These are phyloP conservation scores for Chaetomium fimeti DNA, from an alignment of 495 filamentous ascomycete species.

Conservation along the genomic window DNA sequence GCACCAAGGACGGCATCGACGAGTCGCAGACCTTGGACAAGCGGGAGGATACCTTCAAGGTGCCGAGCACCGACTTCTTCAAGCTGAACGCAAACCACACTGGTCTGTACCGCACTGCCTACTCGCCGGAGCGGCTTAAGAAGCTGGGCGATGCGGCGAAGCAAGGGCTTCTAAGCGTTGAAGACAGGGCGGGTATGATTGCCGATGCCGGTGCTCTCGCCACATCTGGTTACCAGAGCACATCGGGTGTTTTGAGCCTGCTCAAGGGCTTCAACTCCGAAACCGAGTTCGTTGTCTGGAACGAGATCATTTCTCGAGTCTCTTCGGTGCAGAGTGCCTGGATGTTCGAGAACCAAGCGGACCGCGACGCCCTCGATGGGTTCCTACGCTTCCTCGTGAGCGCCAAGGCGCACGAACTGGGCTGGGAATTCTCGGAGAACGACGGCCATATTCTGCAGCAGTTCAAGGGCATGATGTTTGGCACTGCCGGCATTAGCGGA, in stretches of 20 bases:
- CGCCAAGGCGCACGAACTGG: slow-evolving; percentile 75
- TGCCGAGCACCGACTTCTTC: slow-evolving; percentile 66
- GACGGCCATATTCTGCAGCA: slow-evolving; percentile 91
- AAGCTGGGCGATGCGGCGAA: slow-evolving; percentile 83
- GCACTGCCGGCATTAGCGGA: slow-evolving; percentile 62
- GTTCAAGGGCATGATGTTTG: slow-evolving; percentile 70
- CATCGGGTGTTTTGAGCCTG: slow-evolving; percentile 81
- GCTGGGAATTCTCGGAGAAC: slow-evolving; percentile 79
- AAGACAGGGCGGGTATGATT: slow-evolving; percentile 93
- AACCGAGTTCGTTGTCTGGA: slow-evolving; percentile 90
- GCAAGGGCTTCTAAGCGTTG: slow-evolving; percentile 79
- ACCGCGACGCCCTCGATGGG: slow-evolving; percentile 70
- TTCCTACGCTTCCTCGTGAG: slow-evolving; percentile 77
- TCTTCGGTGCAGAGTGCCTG: slow-evolving; percentile 74
- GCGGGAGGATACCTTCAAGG: slow-evolving; percentile 71
- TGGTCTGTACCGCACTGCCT: slow-evolving; percentile 70
- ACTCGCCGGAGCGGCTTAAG: slow-evolving; percentile 63
- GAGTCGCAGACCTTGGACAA: slow-evolving; percentile 63
- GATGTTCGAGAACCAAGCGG: slow-evolving; percentile 78
- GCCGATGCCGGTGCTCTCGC: slow-evolving; percentile 91
- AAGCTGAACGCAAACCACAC: slow-evolving; percentile 78
- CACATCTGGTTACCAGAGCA: slow-evolving; percentile 86
- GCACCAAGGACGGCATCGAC: slow-evolving; percentile 63
- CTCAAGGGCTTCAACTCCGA: slow-evolving; percentile 82
- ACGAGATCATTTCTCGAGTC: slow-evolving; percentile 78